phyloP scores from a whole-genome alignment of 2,329 filamentous ascomycete species.

The Zelopaecilomyces penicillatus region DNA sequence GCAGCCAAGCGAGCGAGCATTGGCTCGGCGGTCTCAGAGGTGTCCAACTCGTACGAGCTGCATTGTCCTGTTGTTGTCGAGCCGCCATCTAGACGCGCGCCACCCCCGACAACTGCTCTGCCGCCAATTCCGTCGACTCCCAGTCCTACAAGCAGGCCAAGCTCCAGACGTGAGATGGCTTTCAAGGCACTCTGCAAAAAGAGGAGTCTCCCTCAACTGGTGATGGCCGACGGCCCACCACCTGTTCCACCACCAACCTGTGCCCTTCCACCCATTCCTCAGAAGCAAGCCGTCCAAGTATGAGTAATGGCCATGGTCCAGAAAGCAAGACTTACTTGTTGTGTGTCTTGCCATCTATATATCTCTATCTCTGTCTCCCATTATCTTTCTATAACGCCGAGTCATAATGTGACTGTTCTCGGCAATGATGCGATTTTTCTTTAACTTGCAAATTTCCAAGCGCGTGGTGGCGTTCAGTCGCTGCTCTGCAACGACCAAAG shows the following conservation, averaged over 20 bases:
- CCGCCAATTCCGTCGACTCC: constrained; percentile 22
- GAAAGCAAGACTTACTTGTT: too few species aligned
- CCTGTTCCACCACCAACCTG: constrained; percentile 46
- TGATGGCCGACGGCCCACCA: constrained; percentile 37
- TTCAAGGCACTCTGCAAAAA: constrained; percentile 24
- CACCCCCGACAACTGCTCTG: constrained; percentile 22
- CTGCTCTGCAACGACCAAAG: too few species aligned
- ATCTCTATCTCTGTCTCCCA: too few species aligned
- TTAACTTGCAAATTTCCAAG: too few species aligned
- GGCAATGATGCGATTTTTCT: too few species aligned
- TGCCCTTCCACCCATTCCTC: constrained; percentile 46
- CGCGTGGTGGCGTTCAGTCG: too few species aligned
- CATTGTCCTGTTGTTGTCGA: constrained; percentile 7
- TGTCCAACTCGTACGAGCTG: constrained; percentile 14
- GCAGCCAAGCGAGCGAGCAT: constrained; percentile 21
- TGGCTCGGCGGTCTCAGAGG: constrained; percentile 19
- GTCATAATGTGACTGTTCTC: too few species aligned
- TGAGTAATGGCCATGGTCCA: too few species aligned
- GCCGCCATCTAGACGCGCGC: constrained; percentile 17
- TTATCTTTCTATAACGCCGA: too few species aligned
- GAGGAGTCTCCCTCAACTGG: constrained; percentile 43
- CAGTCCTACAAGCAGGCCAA: constrained; percentile 14
- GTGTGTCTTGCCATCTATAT: too few species aligned
- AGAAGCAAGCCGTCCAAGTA: constrained; percentile 11
- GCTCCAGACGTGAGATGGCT: constrained; percentile 10